phyloP scores from a whole-genome alignment of 2,329 filamentous ascomycete species.

The Clonostachys rhizophaga region DNA sequence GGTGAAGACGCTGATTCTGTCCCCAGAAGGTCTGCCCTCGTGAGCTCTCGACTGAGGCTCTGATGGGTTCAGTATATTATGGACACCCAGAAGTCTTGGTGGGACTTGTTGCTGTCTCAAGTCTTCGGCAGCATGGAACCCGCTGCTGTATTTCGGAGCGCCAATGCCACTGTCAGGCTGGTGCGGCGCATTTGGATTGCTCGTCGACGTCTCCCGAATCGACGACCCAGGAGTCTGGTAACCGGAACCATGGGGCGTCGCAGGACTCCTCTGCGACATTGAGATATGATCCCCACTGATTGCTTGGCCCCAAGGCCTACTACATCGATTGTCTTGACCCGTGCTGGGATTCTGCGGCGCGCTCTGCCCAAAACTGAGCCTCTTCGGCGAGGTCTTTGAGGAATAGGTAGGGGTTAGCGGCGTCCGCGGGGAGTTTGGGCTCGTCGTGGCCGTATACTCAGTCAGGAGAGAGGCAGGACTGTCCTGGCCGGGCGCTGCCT shows the following conservation, averaged over 20 bases:
- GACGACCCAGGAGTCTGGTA: slow-evolving; percentile 37
- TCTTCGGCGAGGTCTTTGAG: slow-evolving; percentile 4
- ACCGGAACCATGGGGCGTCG: slow-evolving; percentile 50
- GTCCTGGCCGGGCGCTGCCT: slow-evolving; percentile 20
- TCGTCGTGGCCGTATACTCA: slow-evolving; percentile 22
- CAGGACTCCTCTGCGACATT: slow-evolving; percentile 60
- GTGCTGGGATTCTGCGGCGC: too few species aligned
- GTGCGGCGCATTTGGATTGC: slow-evolving; percentile 9
- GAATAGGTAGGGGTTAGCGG: slow-evolving; percentile 25
- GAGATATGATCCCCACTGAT: slow-evolving; percentile 53
- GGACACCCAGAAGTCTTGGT: slow-evolving; percentile 23
- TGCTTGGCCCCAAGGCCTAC: slow-evolving; percentile 43
- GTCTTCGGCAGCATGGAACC: neutral
- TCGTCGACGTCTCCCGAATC: slow-evolving; percentile 17
- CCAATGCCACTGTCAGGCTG: slow-evolving; percentile 6
- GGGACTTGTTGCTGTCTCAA: slow-evolving; percentile 15
- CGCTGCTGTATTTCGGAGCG: slow-evolving; percentile 12
- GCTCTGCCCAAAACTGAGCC: too few species aligned
- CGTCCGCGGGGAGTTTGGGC: slow-evolving; percentile 25
- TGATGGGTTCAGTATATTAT: slow-evolving; percentile 30
- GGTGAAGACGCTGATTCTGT: neutral
- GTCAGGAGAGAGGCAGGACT: slow-evolving; percentile 21
- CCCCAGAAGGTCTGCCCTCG: neutral
- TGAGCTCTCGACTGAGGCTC: slow-evolving; percentile 7
- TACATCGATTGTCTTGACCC: slow-evolving; percentile 46